Percentiles rank a stretch among this genome's conserved stretches.
Evolutionary conservation across 2,329 filamentous ascomycete species (phyloP).

Genomic region (Aureobasidium mangrovei): DNA sequence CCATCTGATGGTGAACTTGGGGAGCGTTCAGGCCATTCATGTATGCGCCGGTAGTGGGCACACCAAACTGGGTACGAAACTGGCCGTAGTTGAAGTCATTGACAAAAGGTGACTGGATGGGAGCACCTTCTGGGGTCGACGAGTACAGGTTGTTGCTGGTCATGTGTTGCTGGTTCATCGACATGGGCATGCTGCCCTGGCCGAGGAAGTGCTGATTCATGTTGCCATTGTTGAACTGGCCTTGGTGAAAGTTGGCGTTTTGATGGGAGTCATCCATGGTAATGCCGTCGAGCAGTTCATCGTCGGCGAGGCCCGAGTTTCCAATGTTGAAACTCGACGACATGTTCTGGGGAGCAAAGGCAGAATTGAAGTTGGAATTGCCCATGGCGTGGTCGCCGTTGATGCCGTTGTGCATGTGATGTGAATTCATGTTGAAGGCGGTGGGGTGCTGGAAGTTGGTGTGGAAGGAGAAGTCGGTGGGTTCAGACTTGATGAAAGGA

Average conservation of each 20-base stretch:
- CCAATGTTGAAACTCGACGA: slow-evolving; percentile 67
- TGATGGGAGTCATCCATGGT: slow-evolving; percentile 41
- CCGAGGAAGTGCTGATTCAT: slow-evolving; percentile 13
- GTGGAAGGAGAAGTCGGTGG: slow-evolving; percentile 52
- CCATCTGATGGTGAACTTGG: slow-evolving; percentile 36
- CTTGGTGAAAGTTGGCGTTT: slow-evolving; percentile 24
- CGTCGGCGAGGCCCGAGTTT: slow-evolving; percentile 73
- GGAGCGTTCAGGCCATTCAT: slow-evolving; percentile 25
- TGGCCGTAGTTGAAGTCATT: slow-evolving; percentile 69
- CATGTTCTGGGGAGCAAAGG: slow-evolving; percentile 51
- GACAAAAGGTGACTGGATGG: slow-evolving; percentile 83
- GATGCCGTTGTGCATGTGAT: slow-evolving; percentile 10
- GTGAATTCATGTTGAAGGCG: slow-evolving; percentile 19
- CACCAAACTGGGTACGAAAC: slow-evolving; percentile 48
- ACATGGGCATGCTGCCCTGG: slow-evolving; percentile 13
- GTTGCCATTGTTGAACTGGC: slow-evolving; percentile 16
- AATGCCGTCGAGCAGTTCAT: slow-evolving; percentile 73
- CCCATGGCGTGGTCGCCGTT: slow-evolving; percentile 34
- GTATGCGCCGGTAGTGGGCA: slow-evolving; percentile 14
- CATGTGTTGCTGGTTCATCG: slow-evolving; percentile 23
- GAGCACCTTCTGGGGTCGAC: slow-evolving; percentile 82
- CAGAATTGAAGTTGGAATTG: slow-evolving; percentile 45
- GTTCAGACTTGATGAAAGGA: slow-evolving; percentile 60
- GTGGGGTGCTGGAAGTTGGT: slow-evolving; percentile 25
- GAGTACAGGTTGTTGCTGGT: slow-evolving; percentile 56